phyloP scores from a whole-genome alignment of 805 yeast genomes.

The Saturnispora sekii region DNA sequence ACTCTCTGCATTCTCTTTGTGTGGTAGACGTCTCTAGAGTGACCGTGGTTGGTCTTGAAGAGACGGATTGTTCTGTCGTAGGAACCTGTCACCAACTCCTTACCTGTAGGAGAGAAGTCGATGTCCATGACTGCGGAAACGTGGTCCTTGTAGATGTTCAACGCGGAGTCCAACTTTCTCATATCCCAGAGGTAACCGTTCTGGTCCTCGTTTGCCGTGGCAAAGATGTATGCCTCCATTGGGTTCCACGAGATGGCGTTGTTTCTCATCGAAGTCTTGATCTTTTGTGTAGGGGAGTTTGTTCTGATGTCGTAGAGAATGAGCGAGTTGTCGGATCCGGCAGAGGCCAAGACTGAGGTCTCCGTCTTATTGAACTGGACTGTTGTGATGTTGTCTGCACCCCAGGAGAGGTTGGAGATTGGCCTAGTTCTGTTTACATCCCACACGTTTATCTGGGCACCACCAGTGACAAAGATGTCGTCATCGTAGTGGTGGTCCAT shows the following conservation, averaged over 20 bases:
- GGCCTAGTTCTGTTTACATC: constrained; percentile 74
- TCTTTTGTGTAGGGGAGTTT: constrained; percentile 84
- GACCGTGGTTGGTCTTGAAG: constrained; percentile 63
- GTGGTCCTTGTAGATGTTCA: constrained; percentile 88
- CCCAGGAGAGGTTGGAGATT: constrained; percentile 79
- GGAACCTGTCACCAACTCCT: constrained; percentile 89
- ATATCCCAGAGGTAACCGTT: constrained; percentile 92
- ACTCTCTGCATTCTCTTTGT: constrained; percentile 97
- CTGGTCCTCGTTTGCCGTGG: constrained; percentile 89
- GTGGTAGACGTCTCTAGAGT: constrained; percentile 90
- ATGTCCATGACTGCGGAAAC: constrained; percentile 92
- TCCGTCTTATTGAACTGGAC: constrained; percentile 88
- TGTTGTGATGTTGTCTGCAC: constrained; percentile 78
- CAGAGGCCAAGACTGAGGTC: constrained; percentile 77
- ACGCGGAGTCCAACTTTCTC: constrained; percentile 77
- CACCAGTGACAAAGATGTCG: constrained; percentile 79
- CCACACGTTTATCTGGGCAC: constrained; percentile 88
- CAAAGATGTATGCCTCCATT: constrained; percentile 92
- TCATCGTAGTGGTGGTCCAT: constrained; percentile 79
- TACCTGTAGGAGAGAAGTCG: constrained; percentile 95
- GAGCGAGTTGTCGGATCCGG: constrained; percentile 85
- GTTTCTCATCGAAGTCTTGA: constrained; percentile 71
- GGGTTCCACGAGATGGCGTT: constrained; percentile 95
- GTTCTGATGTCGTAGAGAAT: constrained; percentile 88
- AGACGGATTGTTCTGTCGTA: constrained; percentile 90